Evolutionary conservation across 2,329 filamentous ascomycete genomes (phyloP), one percentile per base, ranked within the genome.

Genomic region (Fusarium guadeloupense): DNA sequence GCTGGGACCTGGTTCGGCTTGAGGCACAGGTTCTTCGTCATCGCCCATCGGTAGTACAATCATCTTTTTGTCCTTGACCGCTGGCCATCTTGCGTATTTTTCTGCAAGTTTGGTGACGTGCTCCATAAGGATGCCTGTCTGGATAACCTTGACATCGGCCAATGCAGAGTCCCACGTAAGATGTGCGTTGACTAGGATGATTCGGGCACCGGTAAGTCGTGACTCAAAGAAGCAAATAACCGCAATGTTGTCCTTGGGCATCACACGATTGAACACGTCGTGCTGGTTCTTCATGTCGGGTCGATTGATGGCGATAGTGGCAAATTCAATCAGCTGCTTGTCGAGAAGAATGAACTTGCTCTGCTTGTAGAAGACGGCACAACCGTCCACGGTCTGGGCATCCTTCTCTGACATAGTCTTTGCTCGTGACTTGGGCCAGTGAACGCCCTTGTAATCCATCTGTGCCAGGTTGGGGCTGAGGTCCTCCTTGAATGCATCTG

Each of bases 171-270:
- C 93, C 95, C 95, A 99, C 70, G 92, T 96, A 46, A 98, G 83
- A 80, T 99, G 95, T 6, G 92, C 91, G 72, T 98, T 98, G 66
- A 92, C 92, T 30, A 98, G 88, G 62, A 99, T 96, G 71, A 98
- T 80, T 52, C 95, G 89, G 13, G 92, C 89, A n/a, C 95, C 95
- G 0, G 94, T 97, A 58, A 86, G 80, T 31, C 94, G 87, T 70
- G 96, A 97, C 76, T 99, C 95, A 61, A 99, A 86, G 80, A 98
- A 96, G 51, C 90, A 88, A 41, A 97, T 86, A 41, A 97, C 89
- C 14, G 91, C 95, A 75, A 99, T 97, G 74, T 98, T 94, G 81
- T 99, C 95, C 78, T 95, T 92, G 59, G 94, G 93, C 95, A 97
- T 98, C 58, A 99, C 90, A 23, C 95, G 90, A 75, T 99, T 99